These are phyloP conservation scores for Vitis labrusca DNA, from an alignment of 164 flowering plant species.

Conservation along the genomic window DNA sequence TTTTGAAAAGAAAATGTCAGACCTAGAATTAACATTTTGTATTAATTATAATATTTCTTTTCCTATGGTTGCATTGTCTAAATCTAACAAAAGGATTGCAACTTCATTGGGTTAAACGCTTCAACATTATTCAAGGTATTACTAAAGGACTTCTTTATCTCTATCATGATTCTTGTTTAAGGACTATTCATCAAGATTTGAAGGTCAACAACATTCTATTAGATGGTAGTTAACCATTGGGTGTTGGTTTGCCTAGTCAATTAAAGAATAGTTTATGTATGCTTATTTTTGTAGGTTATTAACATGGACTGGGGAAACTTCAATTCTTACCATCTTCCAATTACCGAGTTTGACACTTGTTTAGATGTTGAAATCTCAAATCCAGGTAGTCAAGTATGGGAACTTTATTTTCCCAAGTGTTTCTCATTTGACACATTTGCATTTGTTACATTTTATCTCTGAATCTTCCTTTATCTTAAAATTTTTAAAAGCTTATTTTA, in stretches of 20 bases:
- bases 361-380: conserved; percentile 58
- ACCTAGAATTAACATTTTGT: too few species aligned
- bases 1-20: too few species aligned
- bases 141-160: too few species aligned
- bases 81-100: too few species aligned
- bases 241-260: neutral
- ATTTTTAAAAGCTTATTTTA: conserved; percentile 60
- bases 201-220: too few species aligned
- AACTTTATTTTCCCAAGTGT: neutral
- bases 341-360: conserved; percentile 48
- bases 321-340: conserved; percentile 45
- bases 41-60: too few species aligned
- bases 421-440: neutral
- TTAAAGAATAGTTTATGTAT: neutral
- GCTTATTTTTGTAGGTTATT: conserved; percentile 38
- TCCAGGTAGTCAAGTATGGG: conserved; percentile 49
- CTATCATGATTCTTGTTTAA: too few species aligned
- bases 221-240: conserved; percentile 29
- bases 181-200: too few species aligned
- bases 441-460: neutral
- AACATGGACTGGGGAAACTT: conserved; percentile 62
- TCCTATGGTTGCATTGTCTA: too few species aligned
- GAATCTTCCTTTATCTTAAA: conserved; percentile 25
- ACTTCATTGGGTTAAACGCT: too few species aligned
- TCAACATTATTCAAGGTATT: too few species aligned